Evolutionary conservation across 1,284 basidiomycete genomes (phyloP).

Genomic region (Cutaneotrichosporon dermatis): DNA sequence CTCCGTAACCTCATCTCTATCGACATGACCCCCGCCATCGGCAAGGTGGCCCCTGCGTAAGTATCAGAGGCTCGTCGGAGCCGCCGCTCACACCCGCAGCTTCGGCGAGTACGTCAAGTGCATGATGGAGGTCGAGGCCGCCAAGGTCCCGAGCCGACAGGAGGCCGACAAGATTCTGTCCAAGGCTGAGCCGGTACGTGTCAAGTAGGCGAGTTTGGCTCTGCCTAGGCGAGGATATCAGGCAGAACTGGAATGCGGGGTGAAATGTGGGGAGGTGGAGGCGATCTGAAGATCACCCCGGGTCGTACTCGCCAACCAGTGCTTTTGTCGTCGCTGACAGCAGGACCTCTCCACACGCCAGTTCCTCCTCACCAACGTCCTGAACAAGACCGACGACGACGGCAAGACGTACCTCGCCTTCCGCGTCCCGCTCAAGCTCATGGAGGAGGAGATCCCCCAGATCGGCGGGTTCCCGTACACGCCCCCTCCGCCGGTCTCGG

Average conservation of each 20-base stretch:
- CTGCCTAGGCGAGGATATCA: no score
- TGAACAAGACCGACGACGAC: slow-evolving; percentile 24
- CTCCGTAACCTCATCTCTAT: slow-evolving; percentile 52
- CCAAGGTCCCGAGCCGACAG: slow-evolving; percentile 47
- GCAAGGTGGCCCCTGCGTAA: slow-evolving; percentile 54
- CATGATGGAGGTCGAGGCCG: slow-evolving; percentile 53
- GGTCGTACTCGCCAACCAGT: no score
- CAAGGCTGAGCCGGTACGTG: slow-evolving; percentile 48
- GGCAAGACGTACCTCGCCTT: slow-evolving; percentile 45
- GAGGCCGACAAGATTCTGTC: slow-evolving; percentile 54
- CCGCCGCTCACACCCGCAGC: slow-evolving; percentile 17
- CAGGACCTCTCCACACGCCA: slow-evolving; percentile 53
- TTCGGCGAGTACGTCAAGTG: slow-evolving; percentile 51
- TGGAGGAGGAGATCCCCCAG: slow-evolving; percentile 47
- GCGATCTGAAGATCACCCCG: neutral
- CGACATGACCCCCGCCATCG: slow-evolving; percentile 55
- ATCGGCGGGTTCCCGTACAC: slow-evolving; percentile 56
- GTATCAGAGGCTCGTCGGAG: slow-evolving; percentile 18
- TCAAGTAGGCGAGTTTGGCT: slow-evolving; percentile 13
- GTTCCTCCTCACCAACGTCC: slow-evolving; percentile 57
- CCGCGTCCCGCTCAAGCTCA: slow-evolving; percentile 53
- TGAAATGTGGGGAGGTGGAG: neutral
- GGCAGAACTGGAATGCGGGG: neutral
- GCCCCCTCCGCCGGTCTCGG: slow-evolving; percentile 29
- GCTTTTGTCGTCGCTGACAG: neutral